These are phyloP conservation scores for Neotropicomus parvogracilis DNA, from an alignment of 1,284 basidiomycete genomes.

Conservation along the genomic window DNA sequence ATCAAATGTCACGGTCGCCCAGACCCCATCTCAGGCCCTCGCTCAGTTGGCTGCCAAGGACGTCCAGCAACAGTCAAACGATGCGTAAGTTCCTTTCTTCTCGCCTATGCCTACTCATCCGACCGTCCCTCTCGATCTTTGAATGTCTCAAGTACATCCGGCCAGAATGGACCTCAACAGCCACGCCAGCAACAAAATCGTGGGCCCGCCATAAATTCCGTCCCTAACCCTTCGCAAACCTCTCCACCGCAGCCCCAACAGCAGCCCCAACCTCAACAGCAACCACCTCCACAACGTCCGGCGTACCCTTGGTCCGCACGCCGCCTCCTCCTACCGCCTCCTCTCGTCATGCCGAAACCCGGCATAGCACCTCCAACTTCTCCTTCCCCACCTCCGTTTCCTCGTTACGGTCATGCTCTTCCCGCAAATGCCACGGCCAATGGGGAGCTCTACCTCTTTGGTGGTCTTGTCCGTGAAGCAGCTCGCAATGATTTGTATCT, in stretches of 20 bases:
- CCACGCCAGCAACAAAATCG: conserved; percentile 34
- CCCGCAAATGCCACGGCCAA: conserved; percentile 76
- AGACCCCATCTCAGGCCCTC: conserved; percentile 62
- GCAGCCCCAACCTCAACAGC: conserved; percentile 22
- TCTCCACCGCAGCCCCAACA: conserved; percentile 27
- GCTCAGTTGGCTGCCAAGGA: conserved; percentile 49
- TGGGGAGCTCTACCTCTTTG: conserved; percentile 95
- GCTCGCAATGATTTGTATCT: conserved; percentile 95
- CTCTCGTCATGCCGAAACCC: conserved; percentile 59
- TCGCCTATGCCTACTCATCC: conserved; percentile 9
- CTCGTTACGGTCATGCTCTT: conserved; percentile 96
- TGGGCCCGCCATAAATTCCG: conserved; percentile 21
- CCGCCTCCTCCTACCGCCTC: conserved; percentile 62
- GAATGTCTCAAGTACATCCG: conserved; percentile 17
- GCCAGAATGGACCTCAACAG: conserved; percentile 27
- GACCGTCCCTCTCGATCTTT: conserved; percentile 3
- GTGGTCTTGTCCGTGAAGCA: conserved; percentile 90
- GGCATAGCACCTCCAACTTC: conserved; percentile 54
- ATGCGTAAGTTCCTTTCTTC: conserved; percentile 39
- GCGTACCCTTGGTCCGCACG: conserved; percentile 78
- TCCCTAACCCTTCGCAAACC: conserved; percentile 25
- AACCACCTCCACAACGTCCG: conserved; percentile 47
- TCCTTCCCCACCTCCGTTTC: conserved; percentile 85
- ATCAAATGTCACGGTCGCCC: conserved; percentile 49
- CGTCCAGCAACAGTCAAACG: conserved; percentile 27